Evolutionary conservation across 2,329 filamentous ascomycete species (phyloP), one percentile per base, ranked within the genome.

Genomic region (Akanthomyces uredinophilus): DNA sequence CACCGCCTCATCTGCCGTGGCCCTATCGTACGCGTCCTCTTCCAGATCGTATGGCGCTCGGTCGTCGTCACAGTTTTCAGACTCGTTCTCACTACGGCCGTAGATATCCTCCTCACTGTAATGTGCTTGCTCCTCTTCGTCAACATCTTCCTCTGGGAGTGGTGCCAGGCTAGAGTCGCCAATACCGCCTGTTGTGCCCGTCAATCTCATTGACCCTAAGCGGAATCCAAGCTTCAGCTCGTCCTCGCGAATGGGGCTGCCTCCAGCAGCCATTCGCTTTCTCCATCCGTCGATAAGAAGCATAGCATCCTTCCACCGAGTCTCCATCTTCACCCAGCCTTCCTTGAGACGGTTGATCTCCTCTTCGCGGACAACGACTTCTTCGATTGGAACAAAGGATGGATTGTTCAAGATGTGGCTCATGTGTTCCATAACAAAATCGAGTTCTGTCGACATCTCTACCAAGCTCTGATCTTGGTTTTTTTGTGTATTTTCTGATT

Each of bases 241-340:
- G 63, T 87, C 84, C 60, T 87, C 78, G 68, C 90, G 87, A 66
- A 94, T 85, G 0, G 88, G 85, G 64, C 87, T 83, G 5, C 88
- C 89, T 66, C 84, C 87, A 57, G 81, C 82, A 18, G 85, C 85
- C 84, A 96, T 92, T 47, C 91, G 84, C 72, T 87, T 89, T 64
- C 93, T 87, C 94, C 95, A 98, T 39, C 90, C 87, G 66, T 97
- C 91, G 79, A 99, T 96, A 77, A 99, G 86, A 41, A 86, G 83
- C 14, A 98, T 87, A 1, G 95, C 91, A 71, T 98, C 94, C 66
- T 87, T 88, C 92, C 95, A 96, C 57, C 92, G 85, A 24, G 80
- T 83, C 74, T 98, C 93, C 91, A 98, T 96, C 75, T 90, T 92
- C 72, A 96, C 90, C 89, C 94, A 96, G 18, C 93, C 92, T 61